phyloP scores from a whole-genome alignment of 2,329 filamentous ascomycete genomes.

The Aureobasidium sp. region DNA sequence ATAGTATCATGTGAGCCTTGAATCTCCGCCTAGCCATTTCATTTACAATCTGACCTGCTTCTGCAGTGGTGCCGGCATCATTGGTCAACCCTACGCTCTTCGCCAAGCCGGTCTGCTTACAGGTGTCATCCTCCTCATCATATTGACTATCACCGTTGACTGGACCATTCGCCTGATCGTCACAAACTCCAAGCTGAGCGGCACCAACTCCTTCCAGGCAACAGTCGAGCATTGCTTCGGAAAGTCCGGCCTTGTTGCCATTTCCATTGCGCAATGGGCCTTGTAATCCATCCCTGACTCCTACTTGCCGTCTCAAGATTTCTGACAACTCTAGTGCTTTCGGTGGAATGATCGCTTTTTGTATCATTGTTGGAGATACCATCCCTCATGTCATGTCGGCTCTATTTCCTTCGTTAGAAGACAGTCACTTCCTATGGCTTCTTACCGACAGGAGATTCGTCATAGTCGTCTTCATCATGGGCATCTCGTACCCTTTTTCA shows the following conservation, averaged over 20 bases:
- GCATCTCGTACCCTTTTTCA: constrained; percentile 82
- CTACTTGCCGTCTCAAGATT: neutral
- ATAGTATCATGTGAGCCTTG: constrained; percentile 69
- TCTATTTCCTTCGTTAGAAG: constrained; percentile 65
- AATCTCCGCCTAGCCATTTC: neutral
- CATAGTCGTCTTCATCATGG: constrained; percentile 80
- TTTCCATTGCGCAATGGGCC: constrained; percentile 87
- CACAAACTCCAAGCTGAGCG: constrained; percentile 93
- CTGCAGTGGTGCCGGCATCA: constrained; percentile 52
- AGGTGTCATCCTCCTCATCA: constrained; percentile 68
- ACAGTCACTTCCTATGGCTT: constrained; percentile 70
- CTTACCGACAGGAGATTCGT: constrained; percentile 72
- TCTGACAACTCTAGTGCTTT: constrained; percentile 54
- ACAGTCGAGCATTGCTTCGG: constrained; percentile 97
- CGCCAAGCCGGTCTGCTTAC: constrained; percentile 79
- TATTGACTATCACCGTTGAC: constrained; percentile 76
- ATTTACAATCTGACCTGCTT: neutral
- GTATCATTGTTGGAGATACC: constrained; percentile 92
- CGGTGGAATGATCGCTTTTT: constrained; percentile 97
- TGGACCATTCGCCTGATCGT: constrained; percentile 98
- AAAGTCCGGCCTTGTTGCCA: constrained; percentile 75
- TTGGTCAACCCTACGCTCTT: constrained; percentile 89
- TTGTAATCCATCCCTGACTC: constrained; percentile 46
- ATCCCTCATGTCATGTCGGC: constrained; percentile 84
- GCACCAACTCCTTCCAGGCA: constrained; percentile 86